These are phyloP conservation scores for Simmondsia chinensis DNA, from an alignment of 148 eudicot genomes.

Conservation along the genomic window DNA sequence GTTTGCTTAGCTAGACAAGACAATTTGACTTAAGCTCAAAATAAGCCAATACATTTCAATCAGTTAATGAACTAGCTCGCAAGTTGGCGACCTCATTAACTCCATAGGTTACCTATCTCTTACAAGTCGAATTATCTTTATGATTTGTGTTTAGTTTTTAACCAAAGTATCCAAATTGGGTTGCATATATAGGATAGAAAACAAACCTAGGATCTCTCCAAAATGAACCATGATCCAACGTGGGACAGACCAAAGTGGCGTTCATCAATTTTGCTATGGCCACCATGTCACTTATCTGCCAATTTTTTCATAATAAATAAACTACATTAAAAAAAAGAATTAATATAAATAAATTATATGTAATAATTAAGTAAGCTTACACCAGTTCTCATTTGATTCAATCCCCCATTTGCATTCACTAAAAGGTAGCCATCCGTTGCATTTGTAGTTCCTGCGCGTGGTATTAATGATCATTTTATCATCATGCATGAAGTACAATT, in stretches of 20 bases:
- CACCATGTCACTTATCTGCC: constrained; percentile 76
- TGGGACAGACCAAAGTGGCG: constrained; percentile 65
- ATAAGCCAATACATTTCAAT: no score
- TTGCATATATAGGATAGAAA: not conserved
- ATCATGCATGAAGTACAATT: not conserved
- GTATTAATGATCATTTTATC: no score
- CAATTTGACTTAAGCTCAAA: no score
- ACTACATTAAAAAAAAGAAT: not conserved
- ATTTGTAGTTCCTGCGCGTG: constrained; percentile 18
- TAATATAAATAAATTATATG: not conserved
- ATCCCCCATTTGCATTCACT: constrained; percentile 63
- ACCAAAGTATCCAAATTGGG: not conserved
- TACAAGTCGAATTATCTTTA: no score
- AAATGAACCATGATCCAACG: constrained; percentile 57
- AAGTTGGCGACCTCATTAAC: no score
- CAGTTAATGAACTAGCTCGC: no score
- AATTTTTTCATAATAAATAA: not conserved
- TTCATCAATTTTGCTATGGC: constrained; percentile 65
- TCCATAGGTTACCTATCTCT: no score
- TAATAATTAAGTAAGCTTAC: constrained; percentile 10
- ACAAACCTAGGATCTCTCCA: constrained; percentile 73
- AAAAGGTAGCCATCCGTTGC: constrained; percentile 42
- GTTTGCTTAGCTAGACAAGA: no score
- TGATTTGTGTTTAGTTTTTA: not conserved
- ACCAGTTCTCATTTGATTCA: constrained; percentile 66